Evolutionary conservation across 2,329 filamentous ascomycete genomes (phyloP), one percentile per base, ranked within the genome.

Genomic region (Colletotrichum musae): DNA sequence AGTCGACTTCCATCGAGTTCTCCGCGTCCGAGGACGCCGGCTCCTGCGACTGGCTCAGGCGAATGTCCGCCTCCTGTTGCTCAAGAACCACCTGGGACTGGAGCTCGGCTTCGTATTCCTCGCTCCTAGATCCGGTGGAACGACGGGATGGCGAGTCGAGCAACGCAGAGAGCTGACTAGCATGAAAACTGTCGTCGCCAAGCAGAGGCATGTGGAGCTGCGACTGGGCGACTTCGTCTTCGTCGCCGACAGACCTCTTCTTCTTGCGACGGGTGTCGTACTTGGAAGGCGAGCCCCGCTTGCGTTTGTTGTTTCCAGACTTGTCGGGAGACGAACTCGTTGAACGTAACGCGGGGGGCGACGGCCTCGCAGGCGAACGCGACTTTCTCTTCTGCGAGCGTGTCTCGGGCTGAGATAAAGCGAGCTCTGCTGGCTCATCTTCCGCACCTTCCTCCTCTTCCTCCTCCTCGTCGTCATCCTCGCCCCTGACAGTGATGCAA

Each of bases 81-180:
- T 84, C 82, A 12, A 75, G 77, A 21, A 80, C 77, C 26, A 83
- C 74, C 66, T 84, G 82, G 24, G 81, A 84, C 72, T 80, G 73
- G 15, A 83, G 69, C 68, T 83, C 82, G 56, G 82, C 81, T 47
- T 83, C 81, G 18, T 80, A 81, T 58, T 83, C 71, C 6, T 70
- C 70, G 50, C 61, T 66, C 18, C 28, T 36, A 9, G 65, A 68
- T 21, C 26, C 65, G 7, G 16, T 48, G 39, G 67, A 70, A 26
- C 10, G 63, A n/a, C 57, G 58, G 4, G 67, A 67, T 3, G 67
- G 63, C 9, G 56, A 61, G n/a, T 66, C 63, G 9, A 16, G 51
- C n/a, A 13, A 21, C 9, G 9, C 24, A 3, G 43, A 32, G n/a
- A 21, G 51, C n/a, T 61, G 63, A 26, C 45, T 41, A 13, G 41